A percentile compares a stretch with the other conserved stretches of the same genome.
Evolutionary conservation across 2,329 filamentous ascomycete genomes (phyloP).

Genomic region (Biscogniauxia sp.): DNA sequence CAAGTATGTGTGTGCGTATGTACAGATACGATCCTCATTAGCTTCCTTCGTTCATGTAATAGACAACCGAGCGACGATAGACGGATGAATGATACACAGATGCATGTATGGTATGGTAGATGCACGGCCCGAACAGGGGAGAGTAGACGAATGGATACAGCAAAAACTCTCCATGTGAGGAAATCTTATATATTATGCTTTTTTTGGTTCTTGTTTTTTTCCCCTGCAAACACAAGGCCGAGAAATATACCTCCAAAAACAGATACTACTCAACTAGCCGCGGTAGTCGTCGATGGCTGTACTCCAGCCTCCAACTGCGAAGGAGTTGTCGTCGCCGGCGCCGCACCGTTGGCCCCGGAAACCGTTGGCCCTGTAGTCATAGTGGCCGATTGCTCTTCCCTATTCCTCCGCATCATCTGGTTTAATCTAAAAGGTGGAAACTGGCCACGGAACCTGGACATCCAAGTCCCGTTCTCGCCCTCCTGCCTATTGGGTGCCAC

Average conservation of each 20-base stretch:
- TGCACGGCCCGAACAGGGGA: too few relatives aligned
- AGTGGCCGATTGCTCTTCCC: constrained; percentile 16
- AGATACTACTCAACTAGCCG: constrained; percentile 19
- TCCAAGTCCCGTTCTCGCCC: constrained; percentile 15
- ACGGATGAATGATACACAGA: too few relatives aligned
- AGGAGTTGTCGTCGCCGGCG: constrained; percentile 35
- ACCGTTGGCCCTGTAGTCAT: constrained; percentile 18
- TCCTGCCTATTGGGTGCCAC: constrained; percentile 7
- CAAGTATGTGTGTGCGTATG: too few relatives aligned
- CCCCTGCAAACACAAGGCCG: background rate
- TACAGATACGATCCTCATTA: too few relatives aligned
- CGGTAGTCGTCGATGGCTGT: constrained; percentile 26
- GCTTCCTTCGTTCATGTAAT: too few relatives aligned
- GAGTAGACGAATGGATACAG: too few relatives aligned
- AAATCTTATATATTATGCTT: constrained; percentile 5
- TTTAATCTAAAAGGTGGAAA: constrained; percentile 28
- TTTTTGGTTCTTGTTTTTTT: constrained; percentile 11
- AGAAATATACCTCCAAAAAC: constrained; percentile 14
- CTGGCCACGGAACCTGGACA: constrained; percentile 26
- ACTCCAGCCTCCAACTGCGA: constrained; percentile 47
- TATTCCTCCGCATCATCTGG: constrained; percentile 25
- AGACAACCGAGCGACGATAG: too few relatives aligned
- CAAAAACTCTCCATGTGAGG: too few relatives aligned
- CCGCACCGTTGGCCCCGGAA: constrained; percentile 25
- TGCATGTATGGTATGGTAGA: too few relatives aligned